A percentile compares a stretch with the other conserved stretches of the same genome.
Conservation (phyloP, 2,329 filamentous ascomycete genomes). For the Sporothrix dimorphospora region DNA sequence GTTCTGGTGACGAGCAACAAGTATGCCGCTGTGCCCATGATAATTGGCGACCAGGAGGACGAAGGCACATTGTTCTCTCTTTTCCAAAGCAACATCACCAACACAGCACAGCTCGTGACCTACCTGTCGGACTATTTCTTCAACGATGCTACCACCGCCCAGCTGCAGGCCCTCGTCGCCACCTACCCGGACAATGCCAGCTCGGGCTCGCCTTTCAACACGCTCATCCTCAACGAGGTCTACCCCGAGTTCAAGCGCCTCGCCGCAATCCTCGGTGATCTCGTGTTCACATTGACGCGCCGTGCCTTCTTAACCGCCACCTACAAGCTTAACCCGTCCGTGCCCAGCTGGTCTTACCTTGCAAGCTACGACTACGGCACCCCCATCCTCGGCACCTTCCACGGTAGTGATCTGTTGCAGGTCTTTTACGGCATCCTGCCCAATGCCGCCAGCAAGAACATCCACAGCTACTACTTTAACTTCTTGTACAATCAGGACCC, state of each 20-base stretch:
- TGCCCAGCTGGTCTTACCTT: slow-evolving; percentile 76
- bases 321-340: slow-evolving; percentile 52
- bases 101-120: slow-evolving; percentile 57
- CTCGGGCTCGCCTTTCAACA: slow-evolving; percentile 73
- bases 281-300: slow-evolving; percentile 73
- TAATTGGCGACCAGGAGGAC: slow-evolving; percentile 76
- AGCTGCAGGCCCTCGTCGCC: slow-evolving; percentile 60
- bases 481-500: slow-evolving; percentile 74
- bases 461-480: slow-evolving; percentile 71
- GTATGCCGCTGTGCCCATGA: slow-evolving; percentile 54
- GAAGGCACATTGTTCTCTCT: slow-evolving; percentile 77
- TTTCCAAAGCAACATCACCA: slow-evolving; percentile 70
- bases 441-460: slow-evolving; percentile 63
- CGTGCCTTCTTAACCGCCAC: slow-evolving; percentile 62
- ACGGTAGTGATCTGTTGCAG: slow-evolving; percentile 69
- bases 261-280: slow-evolving; percentile 73
- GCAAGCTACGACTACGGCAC: slow-evolving; percentile 71
- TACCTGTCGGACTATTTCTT: slow-evolving; percentile 68
- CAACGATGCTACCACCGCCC: slow-evolving; percentile 52
- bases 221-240: slow-evolving; percentile 67
- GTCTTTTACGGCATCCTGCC: slow-evolving; percentile 67
- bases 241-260: slow-evolving; percentile 79
- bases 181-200: slow-evolving; percentile 62
- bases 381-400: slow-evolving; percentile 75
- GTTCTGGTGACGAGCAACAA: slow-evolving; percentile 54